Conservation (phyloP, 129 eudicot genomes). For the Tagetes patula region DNA sequence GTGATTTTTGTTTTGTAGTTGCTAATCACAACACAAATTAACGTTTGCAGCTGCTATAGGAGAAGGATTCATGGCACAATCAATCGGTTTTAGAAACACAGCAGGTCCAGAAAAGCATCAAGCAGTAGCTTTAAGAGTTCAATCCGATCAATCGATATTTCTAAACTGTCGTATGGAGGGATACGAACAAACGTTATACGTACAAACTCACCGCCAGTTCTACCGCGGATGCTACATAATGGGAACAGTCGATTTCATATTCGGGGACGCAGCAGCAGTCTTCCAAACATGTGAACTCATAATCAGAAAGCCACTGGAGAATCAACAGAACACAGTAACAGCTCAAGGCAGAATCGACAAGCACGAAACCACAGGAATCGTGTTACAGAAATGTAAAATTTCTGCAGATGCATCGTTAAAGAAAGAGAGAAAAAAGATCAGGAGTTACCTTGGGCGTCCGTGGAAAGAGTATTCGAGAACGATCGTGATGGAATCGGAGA, state of each 20-base stretch:
- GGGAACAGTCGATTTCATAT: conserved; percentile 71
- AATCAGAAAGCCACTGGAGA: conserved; percentile 60
- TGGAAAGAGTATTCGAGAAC: conserved; percentile 68
- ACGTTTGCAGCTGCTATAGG: conserved; percentile 61
- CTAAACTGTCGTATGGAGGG: conserved; percentile 78
- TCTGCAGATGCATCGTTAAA: conserved; percentile 37
- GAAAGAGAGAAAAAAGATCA: conserved; percentile 34
- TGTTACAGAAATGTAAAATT: conserved; percentile 64
- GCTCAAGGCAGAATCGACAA: conserved; percentile 69
- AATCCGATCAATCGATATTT: conserved; percentile 65
- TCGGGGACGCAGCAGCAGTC: conserved; percentile 72
- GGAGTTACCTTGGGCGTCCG: conserved; percentile 74
- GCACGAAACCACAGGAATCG: conserved; percentile 68
- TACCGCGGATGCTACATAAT: conserved; percentile 65
- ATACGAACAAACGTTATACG: conserved; percentile 62
- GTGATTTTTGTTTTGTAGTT: not conserved
- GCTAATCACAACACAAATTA: not conserved
- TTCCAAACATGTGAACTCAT: conserved; percentile 62
- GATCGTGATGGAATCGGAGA: conserved; percentile 62
- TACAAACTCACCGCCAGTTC: conserved; percentile 71
- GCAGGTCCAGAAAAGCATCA: conserved; percentile 87
- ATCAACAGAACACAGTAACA: conserved; percentile 60
- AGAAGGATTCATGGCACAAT: conserved; percentile 66
- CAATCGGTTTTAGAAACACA: conserved; percentile 66
- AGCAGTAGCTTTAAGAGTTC: conserved; percentile 77